A percentile compares a stretch with the other conserved stretches of the same genome.
phyloP scores from a whole-genome alignment of 257 asterid species.

The Ilex aquifolium region DNA sequence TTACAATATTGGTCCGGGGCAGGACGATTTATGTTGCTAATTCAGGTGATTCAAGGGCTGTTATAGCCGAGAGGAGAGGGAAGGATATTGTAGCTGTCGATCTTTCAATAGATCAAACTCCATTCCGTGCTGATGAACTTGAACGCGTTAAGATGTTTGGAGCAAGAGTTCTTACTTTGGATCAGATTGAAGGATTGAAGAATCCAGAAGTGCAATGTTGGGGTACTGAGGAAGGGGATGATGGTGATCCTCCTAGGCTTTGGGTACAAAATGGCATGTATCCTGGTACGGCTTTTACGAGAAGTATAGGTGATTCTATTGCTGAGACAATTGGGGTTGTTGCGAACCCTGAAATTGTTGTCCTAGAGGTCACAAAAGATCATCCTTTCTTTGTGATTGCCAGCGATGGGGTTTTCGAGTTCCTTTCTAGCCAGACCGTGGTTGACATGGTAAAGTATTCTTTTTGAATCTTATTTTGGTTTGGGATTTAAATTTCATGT shows the following conservation, averaged over 20 bases:
- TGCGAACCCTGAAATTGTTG: constrained; percentile 86
- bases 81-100: constrained; percentile 71
- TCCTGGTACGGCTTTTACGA: constrained; percentile 97
- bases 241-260: constrained; percentile 95
- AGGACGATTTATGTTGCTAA: constrained; percentile 72
- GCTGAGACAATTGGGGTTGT: constrained; percentile 95
- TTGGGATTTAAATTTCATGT: constrained; percentile 6
- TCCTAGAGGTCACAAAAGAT: constrained; percentile 64
- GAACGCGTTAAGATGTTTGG: constrained; percentile 90
- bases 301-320: constrained; percentile 93
- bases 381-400: constrained; percentile 87
- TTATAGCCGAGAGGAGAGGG: constrained; percentile 73
- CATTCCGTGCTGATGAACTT: constrained; percentile 77
- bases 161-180: constrained; percentile 94
- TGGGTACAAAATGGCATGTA: constrained; percentile 99
- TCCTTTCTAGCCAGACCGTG: constrained; percentile 90
- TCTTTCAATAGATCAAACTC: constrained; percentile 85
- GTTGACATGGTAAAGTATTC: constrained; percentile 75
- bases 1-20: constrained; percentile 76
- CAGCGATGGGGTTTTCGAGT: constrained; percentile 97
- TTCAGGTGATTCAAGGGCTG: constrained; percentile 93
- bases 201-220: constrained; percentile 78
- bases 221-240: constrained; percentile 95
- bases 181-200: constrained; percentile 96
- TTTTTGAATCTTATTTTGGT: neutral